Base-by-base conservation (phyloP, 208 protist genomes). In the Acanthamoeba healyi region DNA sequence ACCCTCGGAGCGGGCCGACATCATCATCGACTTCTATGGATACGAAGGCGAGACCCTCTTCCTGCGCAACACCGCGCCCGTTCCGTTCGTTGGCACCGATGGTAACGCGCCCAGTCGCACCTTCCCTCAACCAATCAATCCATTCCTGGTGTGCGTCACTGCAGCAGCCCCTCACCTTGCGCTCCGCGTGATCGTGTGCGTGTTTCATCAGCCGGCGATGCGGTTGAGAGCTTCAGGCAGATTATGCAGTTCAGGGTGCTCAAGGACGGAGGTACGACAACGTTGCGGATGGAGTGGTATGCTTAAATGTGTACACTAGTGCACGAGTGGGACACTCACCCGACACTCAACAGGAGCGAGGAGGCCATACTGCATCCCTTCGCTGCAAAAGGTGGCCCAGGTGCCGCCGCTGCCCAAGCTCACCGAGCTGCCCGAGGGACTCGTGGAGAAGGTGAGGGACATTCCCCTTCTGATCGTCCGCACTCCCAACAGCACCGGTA, bases 1-100 rank as follows among this genome's bases (percentile, higher is more conserved):
- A 0, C 70, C 70, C 14, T 7, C 17, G 7, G 70, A 79, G 26
- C 0, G 70, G 38, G 70, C 70, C 34, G 70, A 79, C 26, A 22
- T 79, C 15, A 79, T 79, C 40, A n/a, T 79, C 4, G 70, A 79
- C 36, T 79, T 79, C 70, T 44, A 79, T 12, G 70, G 70, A 26
- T 79, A 29, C 36, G 32, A 5, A 9, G 70, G 70, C 7, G 40
- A 79, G n/a, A 67, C 24, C 17, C 24, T 67, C n/a, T 7, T 36
- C 17, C 24, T 67, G n/a, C 58, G 7, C n/a, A 67, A 67, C 58
- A 10, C 24, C 7, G 58, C 58, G n/a, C 58, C 24, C 5, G n/a
- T 34, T 10, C n/a, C n/a, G 9, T 67, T 67, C 58, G 5, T 19
- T 26, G 22, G 22, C 54, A 3, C 10, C 3, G n/a, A 24, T 6